Evolutionary conservation across 106 monocot genomes (phyloP).

Genomic region (Phalaenopsis aphrodite): DNA sequence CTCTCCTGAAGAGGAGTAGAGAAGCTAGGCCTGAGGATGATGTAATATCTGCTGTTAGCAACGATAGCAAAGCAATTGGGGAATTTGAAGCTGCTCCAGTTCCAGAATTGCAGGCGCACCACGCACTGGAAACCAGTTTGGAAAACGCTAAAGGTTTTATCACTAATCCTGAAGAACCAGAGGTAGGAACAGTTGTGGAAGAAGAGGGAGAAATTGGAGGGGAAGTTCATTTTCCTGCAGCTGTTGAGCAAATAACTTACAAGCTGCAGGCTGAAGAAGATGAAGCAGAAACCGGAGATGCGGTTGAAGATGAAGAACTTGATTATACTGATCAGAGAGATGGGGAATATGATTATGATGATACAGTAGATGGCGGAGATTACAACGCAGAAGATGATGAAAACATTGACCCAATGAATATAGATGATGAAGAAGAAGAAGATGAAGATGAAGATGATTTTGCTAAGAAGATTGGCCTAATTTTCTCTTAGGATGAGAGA

Average conservation of each 20-base stretch:
- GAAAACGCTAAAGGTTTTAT: background rate
- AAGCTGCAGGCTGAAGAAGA: conserved; percentile 10
- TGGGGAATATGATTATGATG: conserved; percentile 40
- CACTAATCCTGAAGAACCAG: background rate
- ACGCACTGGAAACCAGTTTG: background rate
- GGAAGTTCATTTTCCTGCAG: conserved; percentile 19
- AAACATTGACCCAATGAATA: conserved; percentile 4
- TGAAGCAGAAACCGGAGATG: conserved; percentile 13
- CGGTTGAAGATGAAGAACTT: conserved; percentile 27
- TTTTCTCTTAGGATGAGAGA: conserved; percentile 21
- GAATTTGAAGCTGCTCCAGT: background rate
- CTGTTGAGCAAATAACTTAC: conserved; percentile 14
- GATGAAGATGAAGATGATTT: conserved; percentile 75
- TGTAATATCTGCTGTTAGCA: conserved; percentile 1
- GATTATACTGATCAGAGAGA: conserved; percentile 34
- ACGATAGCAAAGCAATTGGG: conserved; percentile 11
- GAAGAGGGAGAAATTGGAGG: conserved; percentile 29
- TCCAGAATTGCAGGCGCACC: too few species aligned
- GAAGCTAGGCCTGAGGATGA: conserved; percentile 13
- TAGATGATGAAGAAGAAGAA: conserved; percentile 26
- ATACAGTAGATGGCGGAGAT: conserved; percentile 23
- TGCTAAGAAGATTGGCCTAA: conserved; percentile 46
- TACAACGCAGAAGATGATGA: conserved; percentile 27
- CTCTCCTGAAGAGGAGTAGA: conserved; percentile 61
- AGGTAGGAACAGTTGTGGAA: conserved; percentile 18